These are phyloP conservation scores for Termitomyces sp. DNA, from an alignment of 768 basidiomycete genomes.

Conservation along the genomic window DNA sequence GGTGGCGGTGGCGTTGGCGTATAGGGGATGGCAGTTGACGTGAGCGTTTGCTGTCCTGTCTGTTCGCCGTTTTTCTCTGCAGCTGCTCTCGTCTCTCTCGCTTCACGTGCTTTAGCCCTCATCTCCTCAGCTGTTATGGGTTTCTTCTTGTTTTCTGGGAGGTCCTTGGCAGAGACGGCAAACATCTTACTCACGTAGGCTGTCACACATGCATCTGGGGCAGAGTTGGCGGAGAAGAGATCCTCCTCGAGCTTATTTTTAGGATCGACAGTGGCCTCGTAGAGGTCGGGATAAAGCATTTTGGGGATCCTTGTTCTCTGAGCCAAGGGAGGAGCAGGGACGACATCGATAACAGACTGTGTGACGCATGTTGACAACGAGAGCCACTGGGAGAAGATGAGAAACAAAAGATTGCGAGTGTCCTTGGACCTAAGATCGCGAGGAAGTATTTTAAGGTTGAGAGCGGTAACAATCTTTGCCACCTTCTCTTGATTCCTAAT, in stretches of 20 bases:
- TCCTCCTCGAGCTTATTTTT: constrained; percentile 82
- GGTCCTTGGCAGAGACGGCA: constrained; percentile 72
- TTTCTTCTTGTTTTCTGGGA: constrained; percentile 84
- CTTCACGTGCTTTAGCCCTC: constrained; percentile 59
- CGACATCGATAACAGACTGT: constrained; percentile 86
- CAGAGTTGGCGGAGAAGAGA: constrained; percentile 69
- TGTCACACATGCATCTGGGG: constrained; percentile 55
- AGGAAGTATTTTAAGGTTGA: constrained; percentile 79
- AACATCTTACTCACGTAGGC: constrained; percentile 99
- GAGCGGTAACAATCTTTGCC: constrained; percentile 77
- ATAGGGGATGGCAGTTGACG: constrained; percentile 11
- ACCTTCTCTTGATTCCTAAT: constrained; percentile 86
- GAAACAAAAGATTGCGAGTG: constrained; percentile 72
- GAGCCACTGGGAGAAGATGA: constrained; percentile 95
- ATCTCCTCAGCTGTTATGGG: constrained; percentile 81
- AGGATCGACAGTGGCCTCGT: constrained; percentile 55
- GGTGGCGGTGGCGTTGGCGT: constrained; percentile 10
- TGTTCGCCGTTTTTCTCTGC: constrained; percentile 16
- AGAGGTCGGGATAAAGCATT: constrained; percentile 84
- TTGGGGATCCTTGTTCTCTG: constrained; percentile 84
- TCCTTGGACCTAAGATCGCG: constrained; percentile 94
- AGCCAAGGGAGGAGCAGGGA: constrained; percentile 84
- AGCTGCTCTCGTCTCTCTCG: constrained; percentile 35
- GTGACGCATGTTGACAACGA: constrained; percentile 91
- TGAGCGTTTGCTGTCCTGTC: constrained; percentile 4